Evolutionary conservation across 208 protist species (phyloP).

Genomic region (Leishmania aethiopica): DNA sequence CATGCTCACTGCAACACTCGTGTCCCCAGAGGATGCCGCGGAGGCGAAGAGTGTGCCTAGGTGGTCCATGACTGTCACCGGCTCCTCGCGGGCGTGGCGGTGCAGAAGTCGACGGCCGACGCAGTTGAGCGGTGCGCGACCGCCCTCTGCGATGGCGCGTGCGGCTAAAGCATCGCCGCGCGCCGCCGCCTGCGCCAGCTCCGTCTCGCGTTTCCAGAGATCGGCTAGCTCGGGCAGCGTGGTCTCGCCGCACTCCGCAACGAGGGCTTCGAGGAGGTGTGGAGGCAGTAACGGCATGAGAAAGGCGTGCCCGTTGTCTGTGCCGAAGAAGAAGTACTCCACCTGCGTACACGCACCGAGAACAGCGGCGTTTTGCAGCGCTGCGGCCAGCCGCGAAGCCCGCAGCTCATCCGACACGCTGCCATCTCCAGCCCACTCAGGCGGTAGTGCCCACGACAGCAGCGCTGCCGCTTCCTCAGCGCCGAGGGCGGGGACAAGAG

Average conservation of each 20-base stretch:
- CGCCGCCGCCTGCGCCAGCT: not conserved
- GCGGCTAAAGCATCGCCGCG: not conserved
- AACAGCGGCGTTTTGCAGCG: constrained; percentile 1
- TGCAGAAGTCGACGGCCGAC: constrained; percentile 59
- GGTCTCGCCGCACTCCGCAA: constrained; percentile 7
- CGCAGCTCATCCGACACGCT: not conserved
- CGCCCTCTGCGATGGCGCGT: not conserved
- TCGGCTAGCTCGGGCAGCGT: constrained; percentile 12
- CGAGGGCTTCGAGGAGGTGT: constrained; percentile 31
- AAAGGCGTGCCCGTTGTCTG: constrained; percentile 63
- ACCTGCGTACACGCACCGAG: constrained; percentile 57
- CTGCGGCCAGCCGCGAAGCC: not conserved
- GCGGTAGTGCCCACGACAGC: constrained; percentile 44
- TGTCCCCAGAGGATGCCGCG: constrained; percentile 31
- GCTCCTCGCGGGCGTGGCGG: constrained; percentile 55
- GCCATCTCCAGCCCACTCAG: not conserved
- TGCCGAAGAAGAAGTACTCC: constrained; percentile 82
- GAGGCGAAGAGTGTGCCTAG: constrained; percentile 63
- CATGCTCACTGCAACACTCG: constrained; percentile 55
- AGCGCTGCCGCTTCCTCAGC: constrained; percentile 32
- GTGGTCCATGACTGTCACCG: constrained; percentile 48
- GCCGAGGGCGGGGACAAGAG: constrained; percentile 44
- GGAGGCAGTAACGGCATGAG: constrained; percentile 67
- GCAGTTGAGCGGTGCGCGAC: constrained; percentile 39
- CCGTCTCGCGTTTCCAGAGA: not conserved